Base-by-base conservation (phyloP, 345 rosid species). In the Limnanthes douglasii region DNA sequence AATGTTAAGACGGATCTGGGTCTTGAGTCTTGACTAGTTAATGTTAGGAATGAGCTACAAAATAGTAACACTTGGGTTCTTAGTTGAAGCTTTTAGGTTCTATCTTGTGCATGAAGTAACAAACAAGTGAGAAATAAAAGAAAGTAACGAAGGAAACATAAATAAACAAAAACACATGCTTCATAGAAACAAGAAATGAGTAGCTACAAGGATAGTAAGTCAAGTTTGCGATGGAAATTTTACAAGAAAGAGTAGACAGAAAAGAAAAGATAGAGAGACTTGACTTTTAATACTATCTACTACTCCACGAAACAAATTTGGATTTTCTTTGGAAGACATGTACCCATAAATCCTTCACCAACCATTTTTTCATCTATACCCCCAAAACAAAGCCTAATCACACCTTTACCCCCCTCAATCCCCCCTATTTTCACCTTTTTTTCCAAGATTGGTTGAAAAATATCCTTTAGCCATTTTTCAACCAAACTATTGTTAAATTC, bases 381-480 rank as follows among this genome's bases (percentile, higher is more conserved):
- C 61, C 61, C 61, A 49, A 56, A 56, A 40, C 43, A 55, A 50
- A 56, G 48, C 56, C 62, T 56, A 56, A 56, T 56, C 50, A 56
- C 62, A 56, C 37, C 51, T 46, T 40, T 56, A 56, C 50, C 62
- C 56, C 50, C 62, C 56, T 43, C 44, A 37, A 48, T 26, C 61
- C 56, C 46, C 6, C 61, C 45, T 4, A 36, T 49, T 56, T 49
- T 48, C 31, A 56, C 62, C 56, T 50, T 56, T 49, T 42, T 26
- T 56, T n/a, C n/a, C n/a, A 56, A 49, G 50, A 55, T 56, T 53
- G 66, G 66, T 59, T 75, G 64, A 35, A 81, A 77, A 18, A 75
- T 63, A 45, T 68, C 78, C 62, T 64, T 64, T 25, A 77, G 51
- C 96, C 96, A 86, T 33, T 72, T 66, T 19, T 58, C 94, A 60